Evolutionary conservation across 495 filamentous ascomycete species (phyloP).

Genomic region (Penicillium roqueforti): DNA sequence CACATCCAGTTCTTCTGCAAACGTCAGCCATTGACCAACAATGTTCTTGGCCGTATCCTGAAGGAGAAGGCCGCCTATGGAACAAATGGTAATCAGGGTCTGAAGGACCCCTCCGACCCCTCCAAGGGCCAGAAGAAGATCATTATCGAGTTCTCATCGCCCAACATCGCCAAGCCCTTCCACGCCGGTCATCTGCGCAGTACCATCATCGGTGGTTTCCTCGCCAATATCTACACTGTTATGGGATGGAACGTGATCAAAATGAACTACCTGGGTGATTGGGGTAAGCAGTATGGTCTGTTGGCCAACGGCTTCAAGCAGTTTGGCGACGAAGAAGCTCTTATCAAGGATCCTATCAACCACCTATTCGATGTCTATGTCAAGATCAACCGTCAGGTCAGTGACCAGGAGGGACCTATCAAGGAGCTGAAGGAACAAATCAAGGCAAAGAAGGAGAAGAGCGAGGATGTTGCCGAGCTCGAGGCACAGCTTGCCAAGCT

Average conservation of each 20-base stretch:
- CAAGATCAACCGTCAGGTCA: conserved; percentile 54
- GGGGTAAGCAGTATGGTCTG: conserved; percentile 73
- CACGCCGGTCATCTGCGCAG: conserved; percentile 68
- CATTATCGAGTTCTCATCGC: conserved; percentile 69
- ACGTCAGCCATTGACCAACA: conserved; percentile 50
- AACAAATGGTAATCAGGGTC: conserved; percentile 58
- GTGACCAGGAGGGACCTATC: conserved; percentile 51
- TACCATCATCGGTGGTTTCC: conserved; percentile 72
- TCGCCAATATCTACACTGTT: conserved; percentile 64
- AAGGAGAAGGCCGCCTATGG: conserved; percentile 60
- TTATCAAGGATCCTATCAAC: conserved; percentile 59
- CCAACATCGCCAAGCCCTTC: conserved; percentile 75
- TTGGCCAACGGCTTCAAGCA: conserved; percentile 63
- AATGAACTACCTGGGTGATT: conserved; percentile 76
- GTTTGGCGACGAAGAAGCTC: conserved; percentile 59
- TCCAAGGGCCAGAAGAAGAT: conserved; percentile 68
- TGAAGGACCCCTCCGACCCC: conserved; percentile 64
- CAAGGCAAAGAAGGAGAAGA: conserved; percentile 49
- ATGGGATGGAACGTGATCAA: conserved; percentile 67
- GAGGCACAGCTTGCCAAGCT: conserved; percentile 50
- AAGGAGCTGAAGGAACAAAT: conserved; percentile 53
- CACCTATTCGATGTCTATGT: conserved; percentile 69
- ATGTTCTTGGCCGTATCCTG: conserved; percentile 62
- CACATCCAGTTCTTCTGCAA: conserved; percentile 85
- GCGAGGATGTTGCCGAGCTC: conserved; percentile 41